Evolutionary conservation across 768 basidiomycete genomes (phyloP).

Genomic region (Mycena leptocephala): DNA sequence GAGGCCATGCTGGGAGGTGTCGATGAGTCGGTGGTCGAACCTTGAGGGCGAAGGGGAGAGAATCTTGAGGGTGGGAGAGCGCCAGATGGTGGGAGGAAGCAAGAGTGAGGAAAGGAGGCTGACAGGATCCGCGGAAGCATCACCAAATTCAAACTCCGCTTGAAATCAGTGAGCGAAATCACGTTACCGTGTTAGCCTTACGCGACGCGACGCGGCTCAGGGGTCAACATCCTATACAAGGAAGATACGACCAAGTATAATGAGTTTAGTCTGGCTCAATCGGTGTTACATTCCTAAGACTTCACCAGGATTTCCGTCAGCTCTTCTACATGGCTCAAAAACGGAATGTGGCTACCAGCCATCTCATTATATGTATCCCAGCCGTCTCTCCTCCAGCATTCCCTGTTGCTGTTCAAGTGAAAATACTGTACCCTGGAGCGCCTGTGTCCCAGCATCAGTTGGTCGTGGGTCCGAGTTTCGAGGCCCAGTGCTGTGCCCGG

Average conservation of each 20-base stretch:
- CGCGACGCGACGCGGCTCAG: too few species aligned
- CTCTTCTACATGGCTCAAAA: not conserved
- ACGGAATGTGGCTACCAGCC: not conserved
- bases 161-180: not conserved
- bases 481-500: not conserved
- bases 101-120: too few species aligned
- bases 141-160: not conserved
- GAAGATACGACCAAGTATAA: too few species aligned
- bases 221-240: too few species aligned
- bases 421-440: not conserved
- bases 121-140: not conserved
- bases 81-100: not conserved
- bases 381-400: not conserved
- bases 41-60: not conserved
- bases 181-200: too few species aligned
- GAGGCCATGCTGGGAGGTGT: too few species aligned
- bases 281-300: not conserved
- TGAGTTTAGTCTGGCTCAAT: too few species aligned
- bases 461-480: not conserved
- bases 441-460: not conserved
- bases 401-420: not conserved
- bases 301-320: not conserved
- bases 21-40: too few species aligned
- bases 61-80: not conserved
- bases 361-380: not conserved